phyloP scores from a whole-genome alignment of 179 eudicot species.

The Sideroxylon spinosum region DNA sequence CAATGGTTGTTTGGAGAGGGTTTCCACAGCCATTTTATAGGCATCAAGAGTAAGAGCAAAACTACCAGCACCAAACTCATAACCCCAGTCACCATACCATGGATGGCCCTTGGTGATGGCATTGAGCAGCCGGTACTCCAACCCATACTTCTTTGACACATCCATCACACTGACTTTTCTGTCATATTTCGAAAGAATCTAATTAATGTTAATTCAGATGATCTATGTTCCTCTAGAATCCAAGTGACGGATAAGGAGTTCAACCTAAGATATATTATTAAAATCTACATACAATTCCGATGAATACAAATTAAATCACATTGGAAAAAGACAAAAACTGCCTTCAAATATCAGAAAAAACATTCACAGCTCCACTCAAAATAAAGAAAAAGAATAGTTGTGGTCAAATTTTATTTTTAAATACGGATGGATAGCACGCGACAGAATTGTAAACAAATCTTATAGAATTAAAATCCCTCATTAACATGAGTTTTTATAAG shows the following conservation, averaged over 20 bases:
- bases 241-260: not conserved
- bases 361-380: no score
- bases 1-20: slow-evolving; percentile 46
- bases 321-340: not conserved
- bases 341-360: not conserved
- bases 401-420: no score
- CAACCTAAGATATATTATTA: not conserved
- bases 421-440: no score
- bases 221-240: not conserved
- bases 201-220: not conserved
- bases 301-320: not conserved
- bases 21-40: slow-evolving; percentile 50
- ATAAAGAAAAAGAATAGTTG: no score
- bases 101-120: slow-evolving; percentile 69
- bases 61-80: slow-evolving; percentile 87
- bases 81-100: slow-evolving; percentile 98
- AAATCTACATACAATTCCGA: not conserved
- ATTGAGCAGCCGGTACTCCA: slow-evolving; percentile 83
- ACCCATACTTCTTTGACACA: slow-evolving; percentile 85
- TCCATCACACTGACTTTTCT: slow-evolving; percentile 95
- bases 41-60: slow-evolving; percentile 61
- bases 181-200: slow-evolving; percentile 30
- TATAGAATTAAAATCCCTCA: no score
- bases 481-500: no score
- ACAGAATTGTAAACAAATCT: no score